Percentiles rank a stretch among this genome's conserved stretches.
Evolutionary conservation across 805 yeast genomes (phyloP).

Genomic region (Yarrowia sp.): DNA sequence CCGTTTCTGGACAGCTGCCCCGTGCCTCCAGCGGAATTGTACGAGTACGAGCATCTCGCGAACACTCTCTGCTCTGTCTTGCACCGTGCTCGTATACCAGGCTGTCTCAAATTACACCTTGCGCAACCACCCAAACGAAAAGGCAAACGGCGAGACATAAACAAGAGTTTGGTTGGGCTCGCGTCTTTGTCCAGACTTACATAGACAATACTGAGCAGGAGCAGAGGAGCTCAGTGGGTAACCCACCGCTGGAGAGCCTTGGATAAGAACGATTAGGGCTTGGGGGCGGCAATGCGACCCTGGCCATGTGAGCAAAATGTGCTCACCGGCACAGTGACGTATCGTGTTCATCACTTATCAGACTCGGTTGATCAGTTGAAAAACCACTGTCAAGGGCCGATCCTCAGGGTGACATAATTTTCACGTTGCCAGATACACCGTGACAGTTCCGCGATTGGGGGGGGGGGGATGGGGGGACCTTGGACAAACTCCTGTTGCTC

Average conservation of each 20-base stretch:
- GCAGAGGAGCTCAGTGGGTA: too few species aligned
- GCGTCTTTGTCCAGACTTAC: constrained; percentile 28
- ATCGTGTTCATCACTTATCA: too few species aligned
- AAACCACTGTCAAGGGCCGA: neutral
- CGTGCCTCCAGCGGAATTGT: neutral
- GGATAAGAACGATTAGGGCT: too few species aligned
- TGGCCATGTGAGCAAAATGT: too few species aligned
- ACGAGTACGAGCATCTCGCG: too few species aligned
- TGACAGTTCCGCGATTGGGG: constrained; percentile 24
- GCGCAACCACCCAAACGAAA: constrained; percentile 30
- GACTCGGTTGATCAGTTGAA: too few species aligned
- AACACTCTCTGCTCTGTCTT: neutral
- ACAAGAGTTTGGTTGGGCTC: neutral
- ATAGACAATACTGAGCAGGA: constrained; percentile 5
- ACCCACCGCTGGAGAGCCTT: too few species aligned
- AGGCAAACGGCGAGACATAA: constrained; percentile 21
- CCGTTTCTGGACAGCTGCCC: constrained; percentile 14
- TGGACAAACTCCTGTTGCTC: neutral
- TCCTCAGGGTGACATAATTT: constrained; percentile 20
- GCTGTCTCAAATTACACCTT: constrained; percentile 29
- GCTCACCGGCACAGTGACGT: too few species aligned
- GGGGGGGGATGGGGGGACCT: neutral
- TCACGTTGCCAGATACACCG: constrained; percentile 1
- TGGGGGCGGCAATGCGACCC: too few species aligned
- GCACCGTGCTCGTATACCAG: constrained; percentile 6